Conservation (phyloP, 495 filamentous ascomycete genomes). For the Penicillium fimorum region DNA sequence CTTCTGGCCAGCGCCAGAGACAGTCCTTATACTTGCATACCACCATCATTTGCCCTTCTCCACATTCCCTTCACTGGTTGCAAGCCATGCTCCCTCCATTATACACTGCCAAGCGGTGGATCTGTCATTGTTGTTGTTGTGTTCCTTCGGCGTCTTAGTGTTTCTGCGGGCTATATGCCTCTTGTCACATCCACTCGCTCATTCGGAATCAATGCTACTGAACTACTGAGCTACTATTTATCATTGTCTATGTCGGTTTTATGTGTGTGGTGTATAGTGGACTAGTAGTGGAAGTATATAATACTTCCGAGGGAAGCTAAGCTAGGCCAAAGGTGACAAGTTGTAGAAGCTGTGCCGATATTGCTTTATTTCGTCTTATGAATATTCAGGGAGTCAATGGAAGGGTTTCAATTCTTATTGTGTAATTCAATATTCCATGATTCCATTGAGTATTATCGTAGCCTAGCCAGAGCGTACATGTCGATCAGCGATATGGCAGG, state of each 20-base stretch:
- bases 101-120: conserved; percentile 33
- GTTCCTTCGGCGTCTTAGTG: conserved; percentile 26
- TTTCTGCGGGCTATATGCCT: conserved; percentile 18
- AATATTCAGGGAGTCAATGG: conserved; percentile 26
- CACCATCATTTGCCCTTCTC: conserved; percentile 11
- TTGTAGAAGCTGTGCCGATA: conserved; percentile 20
- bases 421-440: neutral
- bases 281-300: conserved; percentile 15
- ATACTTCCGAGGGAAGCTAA: conserved; percentile 15
- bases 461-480: neutral
- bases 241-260: conserved; percentile 16
- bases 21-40: conserved; percentile 24
- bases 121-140: conserved; percentile 15
- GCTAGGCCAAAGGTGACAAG: conserved; percentile 3
- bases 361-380: conserved; percentile 17
- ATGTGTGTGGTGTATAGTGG: conserved; percentile 11
- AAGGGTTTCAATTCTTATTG: conserved; percentile 1
- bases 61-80: conserved; percentile 25
- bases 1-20: conserved; percentile 12
- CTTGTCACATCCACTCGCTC: conserved; percentile 25
- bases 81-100: conserved; percentile 18
- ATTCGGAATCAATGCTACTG: conserved; percentile 26
- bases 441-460: neutral
- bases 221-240: conserved; percentile 15
- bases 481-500: neutral